These are phyloP conservation scores for Tulasnella sp. DNA, from an alignment of 768 basidiomycete genomes.

Conservation along the genomic window DNA sequence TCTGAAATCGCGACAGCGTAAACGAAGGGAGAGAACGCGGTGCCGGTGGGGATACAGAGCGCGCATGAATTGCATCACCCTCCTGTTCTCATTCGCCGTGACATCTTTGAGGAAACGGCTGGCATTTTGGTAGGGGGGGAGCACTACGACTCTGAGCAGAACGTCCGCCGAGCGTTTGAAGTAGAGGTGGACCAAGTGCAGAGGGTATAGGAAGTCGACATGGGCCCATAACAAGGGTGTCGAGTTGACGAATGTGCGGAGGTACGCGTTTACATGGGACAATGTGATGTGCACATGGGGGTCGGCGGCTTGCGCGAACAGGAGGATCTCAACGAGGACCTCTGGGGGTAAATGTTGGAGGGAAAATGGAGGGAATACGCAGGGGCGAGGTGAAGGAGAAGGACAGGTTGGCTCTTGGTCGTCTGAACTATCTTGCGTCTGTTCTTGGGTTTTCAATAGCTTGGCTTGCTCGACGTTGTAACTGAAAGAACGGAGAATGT, in stretches of 20 bases:
- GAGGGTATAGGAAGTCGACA: neutral
- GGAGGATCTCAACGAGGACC: neutral
- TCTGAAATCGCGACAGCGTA: neutral
- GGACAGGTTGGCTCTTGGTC: neutral
- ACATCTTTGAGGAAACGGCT: neutral
- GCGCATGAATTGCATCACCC: neutral
- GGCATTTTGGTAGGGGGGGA: neutral
- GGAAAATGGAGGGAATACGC: neutral
- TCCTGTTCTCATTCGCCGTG: neutral
- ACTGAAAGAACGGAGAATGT: neutral
- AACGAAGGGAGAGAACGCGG: neutral
- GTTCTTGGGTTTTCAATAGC: neutral
- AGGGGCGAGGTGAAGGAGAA: neutral
- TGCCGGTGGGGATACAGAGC: neutral
- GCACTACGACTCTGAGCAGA: neutral
- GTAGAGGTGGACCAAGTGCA: neutral
- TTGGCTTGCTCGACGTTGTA: neutral
- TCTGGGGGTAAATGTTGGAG: neutral
- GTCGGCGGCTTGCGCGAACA: neutral
- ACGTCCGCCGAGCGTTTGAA: neutral
- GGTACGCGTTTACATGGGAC: neutral
- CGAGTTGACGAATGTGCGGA: neutral
- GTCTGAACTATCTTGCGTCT: neutral
- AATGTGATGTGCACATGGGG: neutral
- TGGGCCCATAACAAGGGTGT: neutral